Conservation (phyloP, 495 filamentous ascomycete genomes). For the Chlorociboria aeruginascens region DNA sequence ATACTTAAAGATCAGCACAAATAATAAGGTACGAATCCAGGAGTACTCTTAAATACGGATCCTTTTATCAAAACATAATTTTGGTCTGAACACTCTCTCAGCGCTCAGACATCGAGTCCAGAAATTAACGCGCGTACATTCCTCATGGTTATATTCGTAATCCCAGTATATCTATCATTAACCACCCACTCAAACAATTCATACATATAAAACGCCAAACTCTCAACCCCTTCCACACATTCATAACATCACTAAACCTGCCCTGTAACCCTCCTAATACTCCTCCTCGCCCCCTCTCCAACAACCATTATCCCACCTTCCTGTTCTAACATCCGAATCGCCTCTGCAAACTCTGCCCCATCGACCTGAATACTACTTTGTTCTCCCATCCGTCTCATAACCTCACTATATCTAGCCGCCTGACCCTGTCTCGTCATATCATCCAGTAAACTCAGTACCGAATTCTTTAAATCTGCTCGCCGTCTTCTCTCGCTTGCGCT, state of each 20-base stretch:
- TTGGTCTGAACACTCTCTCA: too few relatives aligned
- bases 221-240: neutral
- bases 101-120: too few relatives aligned
- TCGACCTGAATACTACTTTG: conserved; percentile 64
- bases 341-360: conserved; percentile 66
- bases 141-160: neutral
- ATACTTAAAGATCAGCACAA: too few relatives aligned
- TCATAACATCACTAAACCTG: conserved; percentile 18
- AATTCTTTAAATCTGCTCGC: conserved; percentile 75
- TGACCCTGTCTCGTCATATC: conserved; percentile 60
- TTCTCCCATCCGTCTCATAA: conserved; percentile 62
- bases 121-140: too few relatives aligned
- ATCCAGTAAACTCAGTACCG: conserved; percentile 60
- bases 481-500: conserved; percentile 70
- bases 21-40: too few relatives aligned
- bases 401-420: conserved; percentile 63
- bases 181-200: neutral
- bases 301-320: conserved; percentile 72
- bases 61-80: too few relatives aligned
- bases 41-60: too few relatives aligned
- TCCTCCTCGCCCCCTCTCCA: conserved; percentile 77
- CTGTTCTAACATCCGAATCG: conserved; percentile 63
- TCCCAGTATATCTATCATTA: neutral
- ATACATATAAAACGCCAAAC: neutral
- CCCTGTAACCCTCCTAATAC: conserved; percentile 64